Evolutionary conservation across 306 rosid genomes (phyloP).

Genomic region (Vigna trinervia): DNA sequence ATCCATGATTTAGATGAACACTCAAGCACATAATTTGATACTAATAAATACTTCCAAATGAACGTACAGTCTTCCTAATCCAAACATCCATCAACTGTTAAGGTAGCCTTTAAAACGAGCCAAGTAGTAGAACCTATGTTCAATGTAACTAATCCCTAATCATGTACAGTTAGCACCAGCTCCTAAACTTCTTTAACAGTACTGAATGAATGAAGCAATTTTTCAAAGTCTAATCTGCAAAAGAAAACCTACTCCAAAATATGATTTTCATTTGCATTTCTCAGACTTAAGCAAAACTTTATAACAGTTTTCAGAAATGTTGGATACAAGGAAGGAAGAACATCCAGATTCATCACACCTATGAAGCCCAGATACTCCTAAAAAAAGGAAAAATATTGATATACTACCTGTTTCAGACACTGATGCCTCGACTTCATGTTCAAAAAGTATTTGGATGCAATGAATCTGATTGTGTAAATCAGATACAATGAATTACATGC

Average conservation of each 20-base stretch:
- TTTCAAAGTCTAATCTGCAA: slow-evolving; percentile 12
- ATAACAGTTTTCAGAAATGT: background rate
- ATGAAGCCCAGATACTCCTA: no score
- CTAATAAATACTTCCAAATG: slow-evolving; percentile 26
- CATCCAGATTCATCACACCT: background rate
- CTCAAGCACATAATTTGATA: slow-evolving; percentile 23
- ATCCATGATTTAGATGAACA: slow-evolving; percentile 36
- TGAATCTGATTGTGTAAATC: no score
- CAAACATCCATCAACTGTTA: slow-evolving; percentile 26
- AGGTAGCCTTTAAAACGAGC: slow-evolving; percentile 28
- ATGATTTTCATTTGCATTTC: slow-evolving; percentile 21
- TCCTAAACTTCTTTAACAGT: slow-evolving; percentile 6
- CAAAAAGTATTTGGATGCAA: no score
- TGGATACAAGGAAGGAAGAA: background rate
- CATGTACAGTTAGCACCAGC: slow-evolving; percentile 18
- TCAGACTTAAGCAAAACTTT: background rate
- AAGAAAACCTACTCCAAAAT: slow-evolving; percentile 29
- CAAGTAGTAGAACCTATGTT: slow-evolving; percentile 18
- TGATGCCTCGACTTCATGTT: no score
- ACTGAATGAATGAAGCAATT: slow-evolving; percentile 17
- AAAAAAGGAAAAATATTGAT: no score
- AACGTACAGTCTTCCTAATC: slow-evolving; percentile 7
- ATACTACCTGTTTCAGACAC: no score
- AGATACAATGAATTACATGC: no score
- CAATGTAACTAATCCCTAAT: slow-evolving; percentile 6